These are phyloP conservation scores for Ophiobolus disseminans DNA, from an alignment of 2,329 filamentous ascomycete species.

Conservation along the genomic window DNA sequence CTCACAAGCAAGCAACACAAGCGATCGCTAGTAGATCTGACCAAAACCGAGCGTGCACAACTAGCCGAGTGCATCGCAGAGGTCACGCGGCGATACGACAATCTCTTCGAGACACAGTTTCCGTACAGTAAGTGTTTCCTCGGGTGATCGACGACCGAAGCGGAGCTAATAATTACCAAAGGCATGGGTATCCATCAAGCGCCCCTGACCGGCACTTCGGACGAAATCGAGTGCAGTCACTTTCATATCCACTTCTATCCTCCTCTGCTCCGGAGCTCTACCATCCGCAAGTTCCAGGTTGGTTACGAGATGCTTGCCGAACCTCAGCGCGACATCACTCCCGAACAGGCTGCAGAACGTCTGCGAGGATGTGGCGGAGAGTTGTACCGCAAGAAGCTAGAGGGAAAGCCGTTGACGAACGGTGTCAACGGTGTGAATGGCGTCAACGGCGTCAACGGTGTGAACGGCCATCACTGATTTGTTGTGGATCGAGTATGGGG, in stretches of 20 bases:
- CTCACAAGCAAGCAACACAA: conserved; percentile 85
- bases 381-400: conserved; percentile 74
- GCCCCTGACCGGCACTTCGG: conserved; percentile 78
- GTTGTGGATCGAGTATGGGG: too few species aligned
- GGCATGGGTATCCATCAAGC: conserved; percentile 96
- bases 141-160: background rate
- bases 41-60: conserved; percentile 70
- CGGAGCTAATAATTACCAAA: conserved; percentile 37
- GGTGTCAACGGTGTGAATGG: conserved; percentile 25
- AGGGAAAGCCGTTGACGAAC: conserved; percentile 16
- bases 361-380: conserved; percentile 79
- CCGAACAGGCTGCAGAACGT: conserved; percentile 86
- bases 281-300: conserved; percentile 94
- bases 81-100: conserved; percentile 91
- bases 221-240: conserved; percentile 87
- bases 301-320: conserved; percentile 97
- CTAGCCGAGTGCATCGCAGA: conserved; percentile 88
- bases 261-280: conserved; percentile 87
- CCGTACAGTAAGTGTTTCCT: conserved; percentile 76
- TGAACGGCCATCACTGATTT: conserved; percentile 25
- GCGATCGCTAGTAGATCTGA: conserved; percentile 82
- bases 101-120: conserved; percentile 95
- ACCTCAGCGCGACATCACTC: conserved; percentile 97
- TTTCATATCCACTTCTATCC: conserved; percentile 99
- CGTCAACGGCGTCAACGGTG: conserved; percentile 14